Base-by-base conservation (phyloP, 805 yeast species). In the Candida dendrica region DNA sequence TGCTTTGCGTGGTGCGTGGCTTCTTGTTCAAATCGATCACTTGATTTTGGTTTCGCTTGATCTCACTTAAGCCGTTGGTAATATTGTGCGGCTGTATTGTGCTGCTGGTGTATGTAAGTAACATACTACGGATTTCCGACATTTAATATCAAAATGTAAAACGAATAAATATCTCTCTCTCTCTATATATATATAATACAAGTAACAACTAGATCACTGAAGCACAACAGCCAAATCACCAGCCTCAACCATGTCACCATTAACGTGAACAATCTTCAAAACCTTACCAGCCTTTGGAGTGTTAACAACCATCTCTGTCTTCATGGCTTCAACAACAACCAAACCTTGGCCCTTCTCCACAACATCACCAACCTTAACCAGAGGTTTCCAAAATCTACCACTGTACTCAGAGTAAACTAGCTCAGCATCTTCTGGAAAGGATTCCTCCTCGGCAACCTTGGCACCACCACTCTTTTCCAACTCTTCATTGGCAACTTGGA, bases 181-280 rank as follows among this genome's bases (percentile, higher is more conserved):
- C n/a, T n/a, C n/a, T n/a, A n/a, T 3, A 13, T n/a, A 27, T n/a
- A 27, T 4, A 24, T 24, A 24, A 24, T 24, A 8, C 10, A 24
- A 10, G 27, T 22, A 22, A 39, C 20, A n/a, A n/a, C n/a, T n/a
- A n/a, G 17, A 16, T 38, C 59, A 75, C 60, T 77, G 81, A 34
- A 84, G 66, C 19, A 90, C 95, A 39, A 83, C 97, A 37, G 93
- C 96, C 47, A 88, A 66, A 61, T 93, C 98, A 48, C 98, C 98
- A 33, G 96, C 88, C 46, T 91, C 97, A 34, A 91, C 95, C 84
- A 93, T 86, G 57, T 91, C 96, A 56, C 98, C 98, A 57, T 88
- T 87, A 42, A 73, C 71, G 61, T 88, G 96, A 44, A 79, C 63
- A 36, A 87, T 68, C 65, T 84, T 84, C 38, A 75, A 58, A 18